Evolutionary conservation across 176 grass and related monocot genomes (phyloP), one percentile per base, ranked within the genome.

Genomic region (Oryza nivara): DNA sequence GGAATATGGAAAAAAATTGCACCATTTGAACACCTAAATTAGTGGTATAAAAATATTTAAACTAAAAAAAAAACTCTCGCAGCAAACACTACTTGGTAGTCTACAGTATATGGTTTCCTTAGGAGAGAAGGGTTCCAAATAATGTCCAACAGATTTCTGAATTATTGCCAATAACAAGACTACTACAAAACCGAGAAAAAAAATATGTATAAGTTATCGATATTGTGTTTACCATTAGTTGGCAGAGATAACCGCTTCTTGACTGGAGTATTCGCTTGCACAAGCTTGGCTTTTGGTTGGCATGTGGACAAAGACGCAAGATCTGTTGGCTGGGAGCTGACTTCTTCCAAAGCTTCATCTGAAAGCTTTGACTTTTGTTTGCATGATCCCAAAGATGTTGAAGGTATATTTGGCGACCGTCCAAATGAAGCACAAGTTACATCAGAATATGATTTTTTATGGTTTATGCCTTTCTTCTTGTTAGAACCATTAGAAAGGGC

Each of bases 201-300:
- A 73, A 64, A 2, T 52, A 0, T 80, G 51, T 5, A 79, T 36
- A 68, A 34, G 32, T 67, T 75, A 9, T 36, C 7, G 44, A 0
- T 44, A 72, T 1, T 30, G 13, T 36, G 44, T 75, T 88, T 84
- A 92, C 91, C 91, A 36, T 80, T 89, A 82, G 86, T 92, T 82
- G 93, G 88, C 25, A 94, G 88, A 65, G 97, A 99, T 43, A 92
- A 81, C 63, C 84, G 76, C 66, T 91, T 97, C 70, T 97, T 93
- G 72, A 70, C 88, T 25, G 89, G 70, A 58, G 88, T 63, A 77
- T 85, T 84, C 17, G 86, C 73, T 68, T 86, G 86, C 12, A 40
- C 25, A 23, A 74, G 78, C 81, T 73, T 92, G 73, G 92, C 88
- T 89, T 92, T 92, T 58, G 82, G 76, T 75, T 91, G 92, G 83